phyloP scores from a whole-genome alignment of 257 asterid species.

The Buddleja alternifolia region DNA sequence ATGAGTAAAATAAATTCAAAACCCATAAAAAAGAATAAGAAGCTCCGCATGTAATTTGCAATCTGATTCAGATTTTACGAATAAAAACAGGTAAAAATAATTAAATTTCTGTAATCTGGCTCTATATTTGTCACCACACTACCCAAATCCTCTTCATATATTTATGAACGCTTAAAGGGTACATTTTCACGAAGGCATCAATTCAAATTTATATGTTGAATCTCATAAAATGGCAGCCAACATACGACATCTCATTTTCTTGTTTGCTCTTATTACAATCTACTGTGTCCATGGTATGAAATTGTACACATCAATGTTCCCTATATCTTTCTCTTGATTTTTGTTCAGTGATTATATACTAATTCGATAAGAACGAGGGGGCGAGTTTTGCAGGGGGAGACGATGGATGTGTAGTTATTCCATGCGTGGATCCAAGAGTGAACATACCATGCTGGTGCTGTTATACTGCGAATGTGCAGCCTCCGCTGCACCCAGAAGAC shows the following conservation, averaged over 20 bases:
- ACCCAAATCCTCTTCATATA: neutral
- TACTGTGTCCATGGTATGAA: neutral
- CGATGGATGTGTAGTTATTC: slow-evolving; percentile 13
- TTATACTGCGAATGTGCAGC: neutral
- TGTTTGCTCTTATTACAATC: neutral
- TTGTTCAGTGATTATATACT: no score
- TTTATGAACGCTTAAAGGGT: neutral
- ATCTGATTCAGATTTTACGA: no score
- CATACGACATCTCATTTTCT: neutral
- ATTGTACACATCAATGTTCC: neutral
- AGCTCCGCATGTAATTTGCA: no score
- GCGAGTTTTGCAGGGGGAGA: neutral
- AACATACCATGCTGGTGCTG: slow-evolving; percentile 7
- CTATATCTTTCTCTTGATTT: no score
- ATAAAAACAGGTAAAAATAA: no score
- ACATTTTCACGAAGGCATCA: neutral
- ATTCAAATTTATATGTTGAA: no score
- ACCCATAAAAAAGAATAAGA: no score
- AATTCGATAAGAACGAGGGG: no score
- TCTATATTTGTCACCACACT: no score
- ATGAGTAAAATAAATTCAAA: no score
- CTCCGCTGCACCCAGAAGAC: slow-evolving; percentile 21
- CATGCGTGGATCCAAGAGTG: neutral
- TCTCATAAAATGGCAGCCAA: neutral
- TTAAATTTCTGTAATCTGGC: no score